These are phyloP conservation scores for Penium margaritaceum DNA, from an alignment of 139 green algal species.

Conservation along the genomic window DNA sequence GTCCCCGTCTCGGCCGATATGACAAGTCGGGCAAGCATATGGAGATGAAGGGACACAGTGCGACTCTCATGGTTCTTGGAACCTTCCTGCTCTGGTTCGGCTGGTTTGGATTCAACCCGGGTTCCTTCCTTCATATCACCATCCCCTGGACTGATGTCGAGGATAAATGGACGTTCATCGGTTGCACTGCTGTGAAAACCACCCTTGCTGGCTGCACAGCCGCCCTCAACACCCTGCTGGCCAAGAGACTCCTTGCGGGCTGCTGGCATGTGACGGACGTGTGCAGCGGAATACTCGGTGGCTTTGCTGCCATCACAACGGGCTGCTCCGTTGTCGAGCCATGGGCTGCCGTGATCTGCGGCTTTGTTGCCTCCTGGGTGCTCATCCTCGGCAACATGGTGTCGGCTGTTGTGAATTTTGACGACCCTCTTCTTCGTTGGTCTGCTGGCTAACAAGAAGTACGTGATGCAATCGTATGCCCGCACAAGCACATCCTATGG, in stretches of 20 bases:
- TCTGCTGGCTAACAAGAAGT: constrained; percentile 51
- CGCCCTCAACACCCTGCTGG: constrained; percentile 56
- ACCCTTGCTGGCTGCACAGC: constrained; percentile 58
- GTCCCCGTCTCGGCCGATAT: constrained; percentile 85
- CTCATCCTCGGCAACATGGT: too few species aligned
- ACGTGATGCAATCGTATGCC: constrained; percentile 41
- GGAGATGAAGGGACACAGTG: constrained; percentile 71
- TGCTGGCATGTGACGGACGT: constrained; percentile 36
- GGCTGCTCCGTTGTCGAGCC: constrained; percentile 33
- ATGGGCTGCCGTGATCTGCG: constrained; percentile 37
- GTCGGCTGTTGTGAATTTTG: too few species aligned
- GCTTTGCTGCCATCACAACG: constrained; percentile 33
- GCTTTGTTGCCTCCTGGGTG: too few species aligned
- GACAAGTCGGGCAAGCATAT: constrained; percentile 47
- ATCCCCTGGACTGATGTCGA: constrained; percentile 40
- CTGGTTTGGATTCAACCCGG: constrained; percentile 78
- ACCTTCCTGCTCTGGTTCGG: constrained; percentile 73
- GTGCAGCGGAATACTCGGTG: constrained; percentile 38
- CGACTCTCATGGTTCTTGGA: constrained; percentile 55
- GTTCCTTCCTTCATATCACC: constrained; percentile 46
- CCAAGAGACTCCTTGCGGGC: constrained; percentile 32
- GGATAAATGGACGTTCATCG: constrained; percentile 43
- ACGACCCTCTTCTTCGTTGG: too few species aligned
- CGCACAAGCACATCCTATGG: constrained; percentile 22
- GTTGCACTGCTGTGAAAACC: constrained; percentile 58